phyloP scores from a whole-genome alignment of 108 stramenopile genomes.

The Nannochloropsis gaditana region DNA sequence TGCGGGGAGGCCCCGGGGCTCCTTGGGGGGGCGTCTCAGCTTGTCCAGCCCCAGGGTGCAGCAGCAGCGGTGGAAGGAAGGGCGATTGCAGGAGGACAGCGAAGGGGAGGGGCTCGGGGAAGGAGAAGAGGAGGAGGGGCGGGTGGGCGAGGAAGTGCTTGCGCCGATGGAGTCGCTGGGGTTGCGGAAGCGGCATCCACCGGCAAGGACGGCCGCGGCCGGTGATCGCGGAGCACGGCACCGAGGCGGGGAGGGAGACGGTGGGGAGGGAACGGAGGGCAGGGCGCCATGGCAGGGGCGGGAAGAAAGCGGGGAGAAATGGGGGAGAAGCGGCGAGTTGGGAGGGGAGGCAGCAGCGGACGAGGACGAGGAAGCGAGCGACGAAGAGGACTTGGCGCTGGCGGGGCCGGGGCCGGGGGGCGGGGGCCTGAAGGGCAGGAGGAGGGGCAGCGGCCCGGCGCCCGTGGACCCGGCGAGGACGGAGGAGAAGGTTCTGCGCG shows the following conservation, averaged over 20 bases:
- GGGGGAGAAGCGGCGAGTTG: constrained; percentile 2
- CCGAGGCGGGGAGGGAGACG: not conserved
- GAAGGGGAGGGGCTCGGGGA: not conserved
- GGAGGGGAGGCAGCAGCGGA: not conserved
- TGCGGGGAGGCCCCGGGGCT: no score
- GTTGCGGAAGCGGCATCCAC: constrained; percentile 2
- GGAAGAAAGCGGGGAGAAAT: not conserved
- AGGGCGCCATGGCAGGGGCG: not conserved
- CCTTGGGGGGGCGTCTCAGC: no score
- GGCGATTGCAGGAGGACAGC: not conserved
- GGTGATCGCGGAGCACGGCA: not conserved
- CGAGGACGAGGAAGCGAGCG: not conserved
- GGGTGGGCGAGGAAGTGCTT: not conserved
- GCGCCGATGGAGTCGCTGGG: not conserved
- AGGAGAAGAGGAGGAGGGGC: not conserved
- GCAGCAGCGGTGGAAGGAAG: not conserved
- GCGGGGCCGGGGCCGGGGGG: not conserved
- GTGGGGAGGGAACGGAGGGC: not conserved
- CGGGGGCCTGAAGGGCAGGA: no score
- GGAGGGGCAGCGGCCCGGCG: no score
- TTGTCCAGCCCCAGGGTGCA: not conserved
- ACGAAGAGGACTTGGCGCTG: not conserved
- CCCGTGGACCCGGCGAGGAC: no score
- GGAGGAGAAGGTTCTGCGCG: not conserved
- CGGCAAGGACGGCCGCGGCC: not conserved